Evolutionary conservation across 2,329 filamentous ascomycete species (phyloP).

Genomic region (Chaetothyriales sp.): DNA sequence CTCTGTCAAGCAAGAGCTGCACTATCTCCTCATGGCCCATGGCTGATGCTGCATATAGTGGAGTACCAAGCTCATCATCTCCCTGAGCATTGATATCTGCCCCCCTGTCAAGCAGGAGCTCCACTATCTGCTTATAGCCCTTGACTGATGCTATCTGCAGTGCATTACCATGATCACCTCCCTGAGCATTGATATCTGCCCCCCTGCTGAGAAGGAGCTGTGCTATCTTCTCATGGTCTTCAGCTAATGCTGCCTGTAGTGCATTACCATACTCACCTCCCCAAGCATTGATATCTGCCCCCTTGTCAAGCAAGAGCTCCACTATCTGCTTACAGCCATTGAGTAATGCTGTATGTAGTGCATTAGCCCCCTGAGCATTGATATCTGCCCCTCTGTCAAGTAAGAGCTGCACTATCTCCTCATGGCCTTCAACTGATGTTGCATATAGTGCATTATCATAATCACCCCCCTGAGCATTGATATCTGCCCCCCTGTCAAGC

Average conservation of each 20-base stretch:
- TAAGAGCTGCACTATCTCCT: constrained; percentile 1
- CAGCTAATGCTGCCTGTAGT: constrained; percentile 8
- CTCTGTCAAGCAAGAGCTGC: too few species aligned
- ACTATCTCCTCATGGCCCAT: too few species aligned
- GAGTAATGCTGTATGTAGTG: too few species aligned
- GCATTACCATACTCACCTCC: constrained; percentile 6
- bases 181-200: too few species aligned
- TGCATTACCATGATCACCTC: too few species aligned
- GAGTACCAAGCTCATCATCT: constrained; percentile 1
- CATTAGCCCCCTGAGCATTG: neutral
- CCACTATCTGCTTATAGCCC: too few species aligned
- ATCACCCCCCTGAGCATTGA: constrained; percentile 8
- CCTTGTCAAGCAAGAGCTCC: too few species aligned
- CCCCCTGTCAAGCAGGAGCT: too few species aligned
- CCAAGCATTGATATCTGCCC: too few species aligned
- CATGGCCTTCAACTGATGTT: neutral
- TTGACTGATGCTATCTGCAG: too few species aligned
- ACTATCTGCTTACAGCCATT: too few species aligned
- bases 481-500: constrained; percentile 6
- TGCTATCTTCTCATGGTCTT: constrained; percentile 7
- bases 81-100: constrained; percentile 4
- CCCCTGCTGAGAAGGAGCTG: constrained; percentile 5
- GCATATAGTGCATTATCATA: neutral
- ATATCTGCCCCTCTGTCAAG: neutral
- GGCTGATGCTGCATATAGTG: constrained; percentile 3